Evolutionary conservation across 176 grass and related monocot species (phyloP), one percentile per base, ranked within the genome.

Genomic region (Musa troglodytarum): DNA sequence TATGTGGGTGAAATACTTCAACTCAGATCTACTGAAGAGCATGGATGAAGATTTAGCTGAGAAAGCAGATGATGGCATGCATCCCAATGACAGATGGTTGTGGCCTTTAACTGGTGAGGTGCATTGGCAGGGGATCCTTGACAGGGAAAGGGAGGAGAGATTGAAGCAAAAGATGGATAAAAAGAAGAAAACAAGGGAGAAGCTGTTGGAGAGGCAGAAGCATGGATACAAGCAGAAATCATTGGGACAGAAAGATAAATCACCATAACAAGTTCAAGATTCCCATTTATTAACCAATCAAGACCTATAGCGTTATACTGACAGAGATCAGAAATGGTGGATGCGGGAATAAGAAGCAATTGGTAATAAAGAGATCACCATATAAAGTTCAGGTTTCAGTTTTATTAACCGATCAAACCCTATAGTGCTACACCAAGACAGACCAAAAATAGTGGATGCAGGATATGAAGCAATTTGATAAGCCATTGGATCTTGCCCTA

Each of bases 31-130:
- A 63, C 69, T 99, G 82, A 94, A 94, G 82, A 91, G 88, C 81
- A 94, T 99, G 95, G 95, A 99, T 76, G 95, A 99, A 78, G 95
- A 99, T 87, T 85, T 93, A 64, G 95, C 90, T 63, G 95, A 99
- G 82, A 86, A 94, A 87, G 90, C 95, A 9, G 90, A 94, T 82
- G 95, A 99, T 78, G 84, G 82, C 65, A 85, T 91, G 84, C 72
- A 87, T 75, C 76, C 77, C 52, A 75, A 69, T 74, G 80, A 80
- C 69, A 56, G 78, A 50, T 93, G 95, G 95, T 68, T 99, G 63
- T 99, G 95, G 95, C 88, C 90, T 72, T 84, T 87, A 57, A 91
- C 80, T 22, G 95, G 95, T 65, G 90, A 99, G 77, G 88, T 99
- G 49, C 87, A 87, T 82, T 99, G 95, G 95, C 78, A 92, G 53